Conservation (phyloP, 2,329 filamentous ascomycete species). For the Metarhizium rileyi region DNA sequence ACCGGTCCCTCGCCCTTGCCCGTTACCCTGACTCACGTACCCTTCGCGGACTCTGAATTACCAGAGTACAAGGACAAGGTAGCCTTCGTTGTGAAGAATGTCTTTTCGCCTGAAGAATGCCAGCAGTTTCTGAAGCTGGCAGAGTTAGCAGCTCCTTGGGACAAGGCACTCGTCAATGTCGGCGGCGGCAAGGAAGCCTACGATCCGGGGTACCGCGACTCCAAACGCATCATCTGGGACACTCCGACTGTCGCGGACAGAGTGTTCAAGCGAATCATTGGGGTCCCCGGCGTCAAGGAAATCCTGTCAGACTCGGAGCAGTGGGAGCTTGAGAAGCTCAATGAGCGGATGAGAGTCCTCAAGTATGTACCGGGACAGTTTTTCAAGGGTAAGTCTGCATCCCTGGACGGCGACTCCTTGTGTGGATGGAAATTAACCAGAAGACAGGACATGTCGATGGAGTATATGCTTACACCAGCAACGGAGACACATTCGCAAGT, state of each 20-base stretch:
- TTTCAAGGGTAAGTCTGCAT: conserved; percentile 42
- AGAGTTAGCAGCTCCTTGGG: conserved; percentile 47
- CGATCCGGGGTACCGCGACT: conserved; percentile 49
- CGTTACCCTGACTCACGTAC: conserved; percentile 31
- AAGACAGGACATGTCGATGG: conserved; percentile 58
- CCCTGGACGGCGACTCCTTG: background rate
- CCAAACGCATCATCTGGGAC: conserved; percentile 73
- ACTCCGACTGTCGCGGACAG: conserved; percentile 48
- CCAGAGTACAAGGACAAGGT: conserved; percentile 41
- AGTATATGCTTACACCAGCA: conserved; percentile 43
- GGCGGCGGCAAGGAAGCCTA: conserved; percentile 50
- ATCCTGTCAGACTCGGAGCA: conserved; percentile 23
- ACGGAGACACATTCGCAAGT: conserved; percentile 33
- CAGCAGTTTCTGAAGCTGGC: conserved; percentile 38
- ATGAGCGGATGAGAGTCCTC: conserved; percentile 67
- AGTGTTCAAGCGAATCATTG: conserved; percentile 50
- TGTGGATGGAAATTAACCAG: background rate
- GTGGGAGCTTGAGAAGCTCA: conserved; percentile 45
- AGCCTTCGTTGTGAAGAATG: conserved; percentile 52
- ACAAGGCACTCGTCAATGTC: conserved; percentile 57
- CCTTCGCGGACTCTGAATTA: conserved; percentile 40
- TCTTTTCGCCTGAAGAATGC: conserved; percentile 50
- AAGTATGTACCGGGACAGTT: conserved; percentile 64
- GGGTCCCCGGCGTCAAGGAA: conserved; percentile 30
- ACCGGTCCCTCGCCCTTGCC: conserved; percentile 24